Conservation (phyloP, 768 basidiomycete species). For the Clitopilus hobsonii region DNA sequence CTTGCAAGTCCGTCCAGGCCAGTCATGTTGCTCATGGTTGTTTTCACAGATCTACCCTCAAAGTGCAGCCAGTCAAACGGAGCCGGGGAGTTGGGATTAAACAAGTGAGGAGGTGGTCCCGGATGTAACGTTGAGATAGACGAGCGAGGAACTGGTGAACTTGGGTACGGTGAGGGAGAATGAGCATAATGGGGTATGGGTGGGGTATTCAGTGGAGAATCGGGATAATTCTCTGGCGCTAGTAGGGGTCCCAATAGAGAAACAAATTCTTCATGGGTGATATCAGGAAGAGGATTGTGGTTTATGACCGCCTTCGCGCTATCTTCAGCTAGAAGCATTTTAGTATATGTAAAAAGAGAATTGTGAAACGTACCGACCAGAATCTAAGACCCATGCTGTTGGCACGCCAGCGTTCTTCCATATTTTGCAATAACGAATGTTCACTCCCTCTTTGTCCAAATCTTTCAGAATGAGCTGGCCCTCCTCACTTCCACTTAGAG, state of each 20-base stretch:
- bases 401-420: constrained; percentile 73
- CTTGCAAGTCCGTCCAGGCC: constrained; percentile 79
- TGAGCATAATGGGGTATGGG: constrained; percentile 19
- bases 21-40: constrained; percentile 71
- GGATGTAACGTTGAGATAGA: constrained; percentile 13
- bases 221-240: constrained; percentile 71
- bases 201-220: constrained; percentile 24
- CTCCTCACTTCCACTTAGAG: constrained; percentile 69
- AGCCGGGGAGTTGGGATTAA: constrained; percentile 56
- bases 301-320: constrained; percentile 70
- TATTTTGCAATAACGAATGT: constrained; percentile 69
- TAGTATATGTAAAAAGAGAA: not conserved
- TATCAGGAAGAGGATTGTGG: constrained; percentile 83
- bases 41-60: constrained; percentile 76
- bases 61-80: constrained; percentile 89
- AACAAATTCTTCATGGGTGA: constrained; percentile 85
- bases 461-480: constrained; percentile 59
- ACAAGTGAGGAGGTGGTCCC: constrained; percentile 24
- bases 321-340: constrained; percentile 39
- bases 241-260: constrained; percentile 75
- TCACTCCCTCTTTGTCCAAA: constrained; percentile 62
- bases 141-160: constrained; percentile 12
- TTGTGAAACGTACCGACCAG: constrained; percentile 37
- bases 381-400: constrained; percentile 76
- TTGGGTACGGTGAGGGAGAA: constrained; percentile 23